Base-by-base conservation (phyloP, 345 rosid species). In the Hibiscus trionum region DNA sequence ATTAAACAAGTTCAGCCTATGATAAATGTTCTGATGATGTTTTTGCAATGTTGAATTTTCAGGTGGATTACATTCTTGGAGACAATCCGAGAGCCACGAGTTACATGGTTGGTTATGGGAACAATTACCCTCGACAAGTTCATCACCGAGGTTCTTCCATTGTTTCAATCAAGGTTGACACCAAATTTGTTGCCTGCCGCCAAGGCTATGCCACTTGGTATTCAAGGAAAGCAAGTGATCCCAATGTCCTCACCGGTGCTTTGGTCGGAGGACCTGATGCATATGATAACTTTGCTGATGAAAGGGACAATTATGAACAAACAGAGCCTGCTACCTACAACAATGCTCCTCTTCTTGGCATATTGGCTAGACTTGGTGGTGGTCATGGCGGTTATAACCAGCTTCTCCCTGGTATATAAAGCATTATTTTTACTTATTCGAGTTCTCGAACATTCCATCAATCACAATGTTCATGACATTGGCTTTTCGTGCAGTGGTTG, bases 291-390 rank as follows among this genome's bases (percentile, higher is more conserved):
- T 96, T 96, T 73, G 97, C 96, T 44, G 99, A 96, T 56, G 80
- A 86, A 72, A 91, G 99, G 77, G 98, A 93, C 72, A 93, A 96
- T 74, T 96, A 93, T 70, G 88, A 96, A 78, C 99, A 96, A 78
- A 93, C 99, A 12, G 99, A 96, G 82, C 99, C 99, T 19, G 98
- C 99, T 44, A 93, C 98, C 65, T 96, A 96, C 83, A 96, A 93
- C 84, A 96, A 96, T 75, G 98, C 99, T 68, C 99, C 98, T 15
- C 84, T 96, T 7, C 85, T 93, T 8, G 99, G 99, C 61, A 82
- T 91, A 73, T 80, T 96, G 80, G 99, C 99, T 42, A 79, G 98
- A 16, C 79, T 95, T 7, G 68, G 77, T 72, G 88, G 84, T 59
- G 99, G 94, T 27, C 90, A 82, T 29, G 76, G 90, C 0, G 91